Evolutionary conservation across 2,329 filamentous ascomycete genomes (phyloP), one percentile per base, ranked within the genome.

Genomic region (Stachybotrys chartarum): DNA sequence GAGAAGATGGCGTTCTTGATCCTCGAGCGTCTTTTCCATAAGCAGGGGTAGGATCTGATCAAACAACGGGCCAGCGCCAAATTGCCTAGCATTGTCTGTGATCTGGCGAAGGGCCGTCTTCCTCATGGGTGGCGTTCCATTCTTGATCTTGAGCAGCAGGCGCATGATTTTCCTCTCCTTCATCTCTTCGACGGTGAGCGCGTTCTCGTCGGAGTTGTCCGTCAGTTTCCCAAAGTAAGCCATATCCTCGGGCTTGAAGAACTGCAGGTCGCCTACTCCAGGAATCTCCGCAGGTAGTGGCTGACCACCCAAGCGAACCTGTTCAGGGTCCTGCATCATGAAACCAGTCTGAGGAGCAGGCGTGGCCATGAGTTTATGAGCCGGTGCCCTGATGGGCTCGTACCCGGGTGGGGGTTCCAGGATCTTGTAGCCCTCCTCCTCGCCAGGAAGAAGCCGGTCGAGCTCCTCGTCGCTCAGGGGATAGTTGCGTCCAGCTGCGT

Each of bases 121-220:
- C 74, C 94, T 83, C 94, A 97, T 97, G 0, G 94, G 93, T 30
- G 94, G 94, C 46, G 94, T 97, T 66, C 94, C 94, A 70, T 99
- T 99, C 82, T 99, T 99, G 78, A 99, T 93, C 75, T 99, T 99
- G 55, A 99, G 81, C 50, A 99, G 78, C 55, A 99, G 76, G 62
- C 94, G 83, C 94, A 99, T 97, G 68, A 99, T 99, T 75, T 99
- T 99, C 59, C 94, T 84, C 74, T 99, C 93, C 73, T 99, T 97
- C 53, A 99, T 76, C 66, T 99, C 93, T 51, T 99, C 94, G 10
- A 99, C 91, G 18, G 87, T 92, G 74, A 99, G 83, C 24, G 85
- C 81, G 64, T 93, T 95, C 74, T 99, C 94, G 63, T 97, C 91
- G 30, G 88, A 88, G 44, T 90, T 91, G 68, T 99, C 94, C 24